Evolutionary conservation across 805 yeast genomes (phyloP), one percentile per base, ranked within the genome.

Genomic region (Candida orba): DNA sequence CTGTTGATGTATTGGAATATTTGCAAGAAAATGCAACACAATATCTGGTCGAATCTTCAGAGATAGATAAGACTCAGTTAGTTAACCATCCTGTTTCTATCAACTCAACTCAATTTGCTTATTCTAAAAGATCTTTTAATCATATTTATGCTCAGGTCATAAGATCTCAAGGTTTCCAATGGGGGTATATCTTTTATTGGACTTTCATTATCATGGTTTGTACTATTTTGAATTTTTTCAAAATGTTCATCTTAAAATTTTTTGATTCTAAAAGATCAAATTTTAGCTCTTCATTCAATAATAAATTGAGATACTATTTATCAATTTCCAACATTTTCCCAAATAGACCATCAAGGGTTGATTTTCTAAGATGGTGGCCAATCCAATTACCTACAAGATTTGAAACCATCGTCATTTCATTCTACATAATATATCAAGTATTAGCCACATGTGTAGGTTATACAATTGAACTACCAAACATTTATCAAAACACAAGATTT

Each of bases 181-280:
- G 75, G 75, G 76, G 74, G n/a, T 53, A 59, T 33, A 57, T 69
- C 23, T 67, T 67, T 44, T 71, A 58, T 44, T 71, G 75, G 75
- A 56, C 55, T 0, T 53, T 60, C 6, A 49, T 71, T 14, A 40
- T 71, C 23, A 36, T 56, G 0, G 32, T 66, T 2, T 64, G 64
- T 0, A 60, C 69, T 2, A 8, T 66, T 2, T 42, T 52, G 40
- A 65, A 66, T 44, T 34, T 64, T 18, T 44, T 48, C 30, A 53
- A 51, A 33, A 58, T 47, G 36, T 46, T 58, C 31, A 36, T 62
- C n/a, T 57, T 64, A 22, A 48, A 45, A n/a, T 55, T 53, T 36
- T 36, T 54, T 14, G 52, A 50, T n/a, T 42, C 47, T 7, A 52
- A 57, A 7, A 47, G 44, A 43, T 34, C 48, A 10, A 45, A 13